Evolutionary conservation across 495 filamentous ascomycete species (phyloP), one percentile per base, ranked within the genome.

Genomic region (Tuber microsphaerosporum): DNA sequence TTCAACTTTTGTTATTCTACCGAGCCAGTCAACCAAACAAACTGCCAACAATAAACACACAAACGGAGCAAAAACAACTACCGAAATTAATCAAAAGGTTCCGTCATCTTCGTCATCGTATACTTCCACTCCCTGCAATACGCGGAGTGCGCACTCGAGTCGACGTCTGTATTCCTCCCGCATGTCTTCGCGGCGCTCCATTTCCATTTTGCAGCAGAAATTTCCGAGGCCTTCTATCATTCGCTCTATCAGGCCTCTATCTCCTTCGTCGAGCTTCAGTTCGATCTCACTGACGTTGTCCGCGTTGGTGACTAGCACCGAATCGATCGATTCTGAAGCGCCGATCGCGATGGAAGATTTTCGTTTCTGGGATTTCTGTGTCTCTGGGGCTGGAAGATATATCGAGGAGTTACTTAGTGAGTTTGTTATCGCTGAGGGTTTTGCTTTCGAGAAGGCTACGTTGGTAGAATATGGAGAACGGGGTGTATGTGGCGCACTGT

Each of bases 401-500:
- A 80, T 79, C 17, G 74, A 80, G 42, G 71, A 69, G 31, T 68
- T 69, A 22, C 56, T 44, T 12, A 73, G 70, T 31, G 71, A 73
- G 61, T 45, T 76, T 48, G 56, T 34, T 69, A 69, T 74, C 37
- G n/a, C 43, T 34, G 61, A 31, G 6, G 71, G 68, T 1, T 76
- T 74, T 2, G 73, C 71, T 19, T 73, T 69, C 17, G 74, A 75
- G 2, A 77, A 74, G 17, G 78, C 68, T 9, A 73, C 79, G 34
- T 79, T 69, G 42, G 78, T 70, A 69, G 76, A 78, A 41, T 77
- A 76, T 37, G 74, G 78, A 42, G 72, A 71, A 16, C 70, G 81
- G 9, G 81, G 81, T 12, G 81, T 83, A 61, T 83, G 81, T 2
- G 81, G 81, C 5, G 81, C 81, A 46, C 75, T 79, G 44, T 83